Conservation (phyloP, 768 basidiomycete genomes). For the Amanita molliuscula region DNA sequence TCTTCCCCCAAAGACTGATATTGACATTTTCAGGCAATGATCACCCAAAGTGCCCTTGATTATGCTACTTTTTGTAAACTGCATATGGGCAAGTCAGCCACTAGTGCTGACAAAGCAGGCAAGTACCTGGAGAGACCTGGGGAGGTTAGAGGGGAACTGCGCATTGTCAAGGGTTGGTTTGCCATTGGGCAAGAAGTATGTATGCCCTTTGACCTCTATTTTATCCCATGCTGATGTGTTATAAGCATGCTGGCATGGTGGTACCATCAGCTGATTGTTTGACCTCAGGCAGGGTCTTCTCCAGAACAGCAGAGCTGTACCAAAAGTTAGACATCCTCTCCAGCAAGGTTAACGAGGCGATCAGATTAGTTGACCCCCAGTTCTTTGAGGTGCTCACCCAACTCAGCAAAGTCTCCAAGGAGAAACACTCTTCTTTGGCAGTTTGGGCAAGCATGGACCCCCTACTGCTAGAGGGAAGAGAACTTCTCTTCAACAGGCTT, state of each 20-base stretch:
- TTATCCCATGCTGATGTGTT: background rate
- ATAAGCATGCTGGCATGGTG: background rate
- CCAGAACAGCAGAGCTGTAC: background rate
- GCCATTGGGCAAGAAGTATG: constrained; percentile 1
- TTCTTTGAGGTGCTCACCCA: constrained; percentile 5
- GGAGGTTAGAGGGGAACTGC: background rate
- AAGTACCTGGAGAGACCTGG: background rate
- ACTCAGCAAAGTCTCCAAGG: constrained; percentile 1
- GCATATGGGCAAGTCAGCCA: background rate
- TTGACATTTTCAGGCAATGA: background rate
- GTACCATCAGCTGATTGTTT: background rate
- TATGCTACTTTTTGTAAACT: background rate
- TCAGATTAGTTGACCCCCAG: constrained; percentile 4
- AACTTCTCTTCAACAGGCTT: constrained; percentile 11
- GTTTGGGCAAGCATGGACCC: constrained; percentile 8
- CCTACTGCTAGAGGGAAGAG: constrained; percentile 10
- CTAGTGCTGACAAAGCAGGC: background rate
- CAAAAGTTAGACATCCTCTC: background rate
- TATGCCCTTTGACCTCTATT: background rate
- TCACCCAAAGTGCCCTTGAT: background rate
- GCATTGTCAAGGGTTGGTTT: background rate
- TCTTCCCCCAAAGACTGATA: background rate
- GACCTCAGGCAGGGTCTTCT: background rate
- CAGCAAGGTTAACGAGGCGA: constrained; percentile 3
- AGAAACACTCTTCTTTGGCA: constrained; percentile 5